These are phyloP conservation scores for Pichia cactophila DNA, from an alignment of 1,139 yeast genomes.

Conservation along the genomic window DNA sequence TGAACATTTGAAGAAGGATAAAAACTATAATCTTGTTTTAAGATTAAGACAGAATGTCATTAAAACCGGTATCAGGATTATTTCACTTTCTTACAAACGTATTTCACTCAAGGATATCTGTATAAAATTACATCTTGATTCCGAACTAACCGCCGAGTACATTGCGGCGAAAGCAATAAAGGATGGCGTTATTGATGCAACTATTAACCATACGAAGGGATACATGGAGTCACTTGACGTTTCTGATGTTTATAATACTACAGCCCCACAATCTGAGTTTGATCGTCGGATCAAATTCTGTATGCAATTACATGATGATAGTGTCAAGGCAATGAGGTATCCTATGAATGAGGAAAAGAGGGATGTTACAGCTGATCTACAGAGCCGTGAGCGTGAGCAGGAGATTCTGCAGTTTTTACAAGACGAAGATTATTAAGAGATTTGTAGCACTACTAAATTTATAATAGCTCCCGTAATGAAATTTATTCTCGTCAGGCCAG, in stretches of 20 bases:
- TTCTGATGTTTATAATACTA: conserved; percentile 79
- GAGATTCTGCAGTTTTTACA: conserved; percentile 32
- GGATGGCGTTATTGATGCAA: conserved; percentile 96
- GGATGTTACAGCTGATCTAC: conserved; percentile 47
- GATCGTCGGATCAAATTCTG: conserved; percentile 93
- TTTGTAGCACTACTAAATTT: background rate
- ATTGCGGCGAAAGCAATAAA: conserved; percentile 94
- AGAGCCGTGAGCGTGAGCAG: conserved; percentile 49
- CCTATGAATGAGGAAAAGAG: conserved; percentile 49
- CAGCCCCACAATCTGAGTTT: conserved; percentile 78
- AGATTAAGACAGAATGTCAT: conserved; percentile 95
- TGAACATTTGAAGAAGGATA: conserved; percentile 60
- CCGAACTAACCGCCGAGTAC: conserved; percentile 94
- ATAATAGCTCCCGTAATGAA: no score
- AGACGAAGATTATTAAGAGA: conserved; percentile 27
- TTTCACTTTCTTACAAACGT: conserved; percentile 83
- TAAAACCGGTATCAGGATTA: conserved; percentile 93
- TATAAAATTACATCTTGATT: conserved; percentile 81
- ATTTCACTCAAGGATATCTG: conserved; percentile 88
- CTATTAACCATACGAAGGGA: conserved; percentile 84
- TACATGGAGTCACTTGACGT: conserved; percentile 87
- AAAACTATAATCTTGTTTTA: conserved; percentile 74
- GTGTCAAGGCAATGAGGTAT: conserved; percentile 93
- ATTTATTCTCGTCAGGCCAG: no score
- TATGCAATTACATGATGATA: conserved; percentile 82